These are phyloP conservation scores for Theileria orientalis DNA, from an alignment of 169 alveolate genomes.

Conservation along the genomic window DNA sequence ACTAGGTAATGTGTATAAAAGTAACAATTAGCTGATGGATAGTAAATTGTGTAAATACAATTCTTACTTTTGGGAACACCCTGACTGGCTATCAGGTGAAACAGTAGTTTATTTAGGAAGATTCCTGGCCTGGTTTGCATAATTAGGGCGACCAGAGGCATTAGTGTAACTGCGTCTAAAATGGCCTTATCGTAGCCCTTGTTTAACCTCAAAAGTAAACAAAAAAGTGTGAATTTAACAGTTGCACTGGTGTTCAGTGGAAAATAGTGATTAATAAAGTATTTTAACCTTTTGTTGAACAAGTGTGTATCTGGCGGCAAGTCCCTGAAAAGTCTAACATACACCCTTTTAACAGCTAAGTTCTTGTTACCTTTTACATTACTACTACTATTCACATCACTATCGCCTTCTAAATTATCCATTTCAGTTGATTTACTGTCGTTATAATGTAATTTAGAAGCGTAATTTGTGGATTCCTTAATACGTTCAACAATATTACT, in stretches of 20 bases:
- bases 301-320: constrained; percentile 10
- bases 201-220: constrained; percentile 32
- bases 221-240: constrained; percentile 30
- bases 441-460: too few relatives aligned
- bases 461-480: constrained; percentile 8
- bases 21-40: background rate
- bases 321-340: constrained; percentile 35
- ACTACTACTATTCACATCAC: constrained; percentile 12
- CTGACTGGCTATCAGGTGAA: constrained; percentile 43
- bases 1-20: background rate
- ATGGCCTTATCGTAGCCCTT: constrained; percentile 21
- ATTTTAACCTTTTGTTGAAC: background rate
- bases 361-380: background rate
- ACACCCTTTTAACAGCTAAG: constrained; percentile 9
- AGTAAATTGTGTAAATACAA: constrained; percentile 28
- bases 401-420: background rate
- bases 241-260: constrained; percentile 26
- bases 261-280: constrained; percentile 14
- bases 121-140: constrained; percentile 37
- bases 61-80: constrained; percentile 41
- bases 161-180: background rate
- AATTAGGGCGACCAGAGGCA: constrained; percentile 26
- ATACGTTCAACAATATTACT: background rate
- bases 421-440: too few relatives aligned
- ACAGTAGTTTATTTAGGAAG: constrained; percentile 4